Evolutionary conservation across 2,329 filamentous ascomycete genomes (phyloP), one percentile per base, ranked within the genome.

Genomic region (Coniochaeta pulveracea): DNA sequence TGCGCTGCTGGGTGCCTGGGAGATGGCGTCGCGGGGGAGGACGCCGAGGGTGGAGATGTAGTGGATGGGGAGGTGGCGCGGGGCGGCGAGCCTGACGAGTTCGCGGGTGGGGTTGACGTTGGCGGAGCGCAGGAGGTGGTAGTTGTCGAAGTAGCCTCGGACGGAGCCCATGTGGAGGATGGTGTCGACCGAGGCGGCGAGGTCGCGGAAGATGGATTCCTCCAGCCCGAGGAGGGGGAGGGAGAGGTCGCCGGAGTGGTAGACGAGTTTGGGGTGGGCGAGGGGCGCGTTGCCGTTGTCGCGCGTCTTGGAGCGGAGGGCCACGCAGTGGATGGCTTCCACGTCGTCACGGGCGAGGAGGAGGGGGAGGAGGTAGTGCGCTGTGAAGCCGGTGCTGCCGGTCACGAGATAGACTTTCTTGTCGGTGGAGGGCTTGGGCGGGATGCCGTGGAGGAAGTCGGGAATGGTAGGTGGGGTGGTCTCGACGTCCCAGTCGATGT

Each of bases 141-240:
- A 66, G 2, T 45, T 43, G 18, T 64, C 54, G 40, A 48, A 37
- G 44, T 49, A 61, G 6, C 46, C 56, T 10, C 50, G 47, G 14
- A 58, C 53, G n/a, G 64, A 63, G 6, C 61, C 69, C 33, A 52
- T 57, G 46, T 72, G 77, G 15, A 82, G 36, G 36, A 47, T 24
- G 26, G 27, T 32, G 26, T 47, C 36, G 2, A 39, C 38, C 2
- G 16, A 4, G 3, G 9, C 8, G n/a, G 37, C 39, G 16, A 49
- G 25, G 2, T 27, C 12, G 11, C 10, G 10, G 3, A 26, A 14
- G 4, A 35, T 18, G 17, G 12, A 19, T 9, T 36, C 27, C 4
- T 39, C 33, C 6, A 56, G 46, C 0, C 49, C 49, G 0, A 55
- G 36, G 2, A 19, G 25, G 0, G 47, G 43, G 3, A 29, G 14